Base-by-base conservation (phyloP, 345 rosid species). In the Corchorus olitorius region DNA sequence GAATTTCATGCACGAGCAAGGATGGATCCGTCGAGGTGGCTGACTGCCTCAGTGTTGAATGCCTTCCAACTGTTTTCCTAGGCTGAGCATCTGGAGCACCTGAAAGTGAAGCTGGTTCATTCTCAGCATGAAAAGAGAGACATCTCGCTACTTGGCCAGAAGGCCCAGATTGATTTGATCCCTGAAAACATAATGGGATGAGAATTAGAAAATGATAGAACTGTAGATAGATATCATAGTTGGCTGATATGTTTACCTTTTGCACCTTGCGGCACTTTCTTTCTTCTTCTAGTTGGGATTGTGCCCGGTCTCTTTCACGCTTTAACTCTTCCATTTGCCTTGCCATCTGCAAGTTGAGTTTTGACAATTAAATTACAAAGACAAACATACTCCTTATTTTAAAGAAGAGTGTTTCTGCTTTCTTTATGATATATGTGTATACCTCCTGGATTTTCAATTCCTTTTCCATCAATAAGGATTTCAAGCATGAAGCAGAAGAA, bases 241-340 rank as follows among this genome's bases (percentile, higher is more conserved):
- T 72, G 50, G 71, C 59, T 52, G 34, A 37, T 33, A 45, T 58
- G 5, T 53, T 66, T 84, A 94, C 99, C 97, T 91, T 95, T 49
- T 50, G 88, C 81, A 91, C 95, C 83, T 89, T 91, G 68, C 81
- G 79, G 52, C 84, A 82, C 79, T 85, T 93, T 85, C 89, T 90
- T 90, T 93, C 93, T 69, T 76, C 83, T 77, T 90, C 94, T 81
- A 90, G 94, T 67, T 88, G 90, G 64, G 94, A 87, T 76, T 94
- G 86, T 71, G 94, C 97, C 78, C 84, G 83, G 86, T 94, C 98
- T 87, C 98, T 94, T 79, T 94, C 92, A 65, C 96, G 95, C 85
- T 95, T 95, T 77, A 93, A 85, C 85, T 93, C 99, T 83, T 84
- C 94, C 95, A 95, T 87, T 80, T 93, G 95, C 58, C 80, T 86